These are phyloP conservation scores for Aspergillus avenaceus DNA, from an alignment of 495 filamentous ascomycete species.

Conservation along the genomic window DNA sequence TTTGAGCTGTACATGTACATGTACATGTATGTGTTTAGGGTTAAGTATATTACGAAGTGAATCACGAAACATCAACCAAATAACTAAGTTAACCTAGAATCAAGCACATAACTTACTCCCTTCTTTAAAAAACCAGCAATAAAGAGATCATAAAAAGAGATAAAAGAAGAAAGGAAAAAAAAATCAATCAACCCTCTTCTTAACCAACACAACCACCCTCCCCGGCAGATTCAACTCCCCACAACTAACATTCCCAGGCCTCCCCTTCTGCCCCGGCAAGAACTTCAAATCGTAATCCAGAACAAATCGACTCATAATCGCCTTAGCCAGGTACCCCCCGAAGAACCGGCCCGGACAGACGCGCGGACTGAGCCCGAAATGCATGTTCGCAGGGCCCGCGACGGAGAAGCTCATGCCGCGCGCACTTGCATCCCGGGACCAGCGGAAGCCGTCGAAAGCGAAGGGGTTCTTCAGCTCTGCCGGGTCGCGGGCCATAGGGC, in stretches of 20 bases:
- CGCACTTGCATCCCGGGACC: conserved; percentile 17
- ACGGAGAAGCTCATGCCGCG: conserved; percentile 18
- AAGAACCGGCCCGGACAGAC: conserved; percentile 57
- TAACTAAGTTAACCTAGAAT: too few relatives aligned
- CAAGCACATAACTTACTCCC: too few relatives aligned
- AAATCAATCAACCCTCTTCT: conserved; percentile 11
- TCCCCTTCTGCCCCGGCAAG: conserved; percentile 9
- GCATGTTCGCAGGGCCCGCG: conserved; percentile 21
- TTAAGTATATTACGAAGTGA: background rate
- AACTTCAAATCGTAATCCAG: conserved; percentile 51
- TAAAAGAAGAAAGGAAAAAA: background rate
- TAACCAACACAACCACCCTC: conserved; percentile 22
- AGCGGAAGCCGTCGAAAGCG: conserved; percentile 34
- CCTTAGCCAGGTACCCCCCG: conserved; percentile 50
- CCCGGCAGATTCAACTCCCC: conserved; percentile 32
- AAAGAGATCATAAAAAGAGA: background rate
- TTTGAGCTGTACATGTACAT: conserved; percentile 28
- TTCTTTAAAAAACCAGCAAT: background rate
- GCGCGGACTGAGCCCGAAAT: conserved; percentile 32
- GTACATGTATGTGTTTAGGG: background rate
- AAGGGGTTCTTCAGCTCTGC: conserved; percentile 15
- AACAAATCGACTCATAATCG: conserved; percentile 49
- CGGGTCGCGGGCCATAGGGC: conserved; percentile 30
- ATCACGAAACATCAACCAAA: background rate
- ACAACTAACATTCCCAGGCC: conserved; percentile 23